These are phyloP conservation scores for Stellera chamaejasme DNA, from an alignment of 345 rosid genomes.

Conservation along the genomic window DNA sequence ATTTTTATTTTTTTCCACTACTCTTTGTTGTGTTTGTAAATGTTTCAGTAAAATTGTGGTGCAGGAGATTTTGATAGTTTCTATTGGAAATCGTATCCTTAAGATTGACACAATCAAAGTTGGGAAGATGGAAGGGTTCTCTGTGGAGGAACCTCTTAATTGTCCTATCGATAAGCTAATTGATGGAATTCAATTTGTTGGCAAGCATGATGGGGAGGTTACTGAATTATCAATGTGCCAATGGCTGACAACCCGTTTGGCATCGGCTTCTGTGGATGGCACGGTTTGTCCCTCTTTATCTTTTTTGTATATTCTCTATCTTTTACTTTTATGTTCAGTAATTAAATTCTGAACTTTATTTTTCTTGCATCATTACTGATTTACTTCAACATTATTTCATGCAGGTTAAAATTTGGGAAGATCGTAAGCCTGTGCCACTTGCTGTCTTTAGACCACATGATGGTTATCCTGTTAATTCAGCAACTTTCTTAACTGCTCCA, in stretches of 20 bases:
- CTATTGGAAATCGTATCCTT: slow-evolving; percentile 41
- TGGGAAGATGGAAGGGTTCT: slow-evolving; percentile 34
- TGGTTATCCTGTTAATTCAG: slow-evolving; percentile 46
- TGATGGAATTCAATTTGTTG: slow-evolving; percentile 51
- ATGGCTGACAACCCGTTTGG: slow-evolving; percentile 54
- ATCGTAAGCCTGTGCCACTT: slow-evolving; percentile 41
- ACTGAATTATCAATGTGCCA: slow-evolving; percentile 59
- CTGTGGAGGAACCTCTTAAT: slow-evolving; percentile 45
- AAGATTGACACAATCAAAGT: slow-evolving; percentile 45
- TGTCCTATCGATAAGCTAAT: slow-evolving; percentile 40
- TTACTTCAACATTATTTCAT: slow-evolving; percentile 1
- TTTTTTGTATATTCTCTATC: slow-evolving; percentile 2
- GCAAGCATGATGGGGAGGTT: slow-evolving; percentile 51
- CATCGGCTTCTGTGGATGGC: slow-evolving; percentile 60
- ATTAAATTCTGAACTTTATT: background rate
- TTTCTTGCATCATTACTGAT: slow-evolving; percentile 1
- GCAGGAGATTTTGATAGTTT: slow-evolving; percentile 58
- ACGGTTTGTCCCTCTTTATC: slow-evolving; percentile 28
- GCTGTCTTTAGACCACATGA: slow-evolving; percentile 45
- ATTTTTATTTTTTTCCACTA: background rate
- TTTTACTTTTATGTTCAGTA: background rate
- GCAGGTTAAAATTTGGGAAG: slow-evolving; percentile 67
- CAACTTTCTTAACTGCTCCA: slow-evolving; percentile 41
- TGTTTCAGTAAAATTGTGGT: slow-evolving; percentile 1
- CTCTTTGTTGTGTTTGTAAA: background rate